These are phyloP conservation scores for Hyphopichia fennica DNA, from an alignment of 1,139 yeast genomes.

Conservation along the genomic window DNA sequence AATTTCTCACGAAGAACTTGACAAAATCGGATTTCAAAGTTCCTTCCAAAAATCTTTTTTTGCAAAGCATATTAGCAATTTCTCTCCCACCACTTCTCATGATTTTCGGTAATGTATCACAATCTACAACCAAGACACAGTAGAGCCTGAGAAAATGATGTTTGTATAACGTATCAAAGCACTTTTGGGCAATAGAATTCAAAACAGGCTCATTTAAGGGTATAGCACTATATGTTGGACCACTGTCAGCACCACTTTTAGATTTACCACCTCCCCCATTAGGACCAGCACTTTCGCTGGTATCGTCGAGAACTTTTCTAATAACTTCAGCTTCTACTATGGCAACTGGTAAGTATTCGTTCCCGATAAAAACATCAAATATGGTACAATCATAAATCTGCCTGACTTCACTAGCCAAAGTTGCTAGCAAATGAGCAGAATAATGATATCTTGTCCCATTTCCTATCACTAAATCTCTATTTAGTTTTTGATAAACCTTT, in stretches of 20 bases:
- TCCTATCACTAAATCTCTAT: slow-evolving; percentile 32
- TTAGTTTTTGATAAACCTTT: slow-evolving; percentile 32
- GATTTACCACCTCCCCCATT: slow-evolving; percentile 7
- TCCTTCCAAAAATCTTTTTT: slow-evolving; percentile 78
- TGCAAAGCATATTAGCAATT: slow-evolving; percentile 91
- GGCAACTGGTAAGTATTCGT: slow-evolving; percentile 83
- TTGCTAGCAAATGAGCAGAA: slow-evolving; percentile 78
- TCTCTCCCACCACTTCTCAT: slow-evolving; percentile 83
- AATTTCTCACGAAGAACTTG: slow-evolving; percentile 70
- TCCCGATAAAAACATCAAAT: slow-evolving; percentile 82
- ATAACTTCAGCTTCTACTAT: slow-evolving; percentile 85
- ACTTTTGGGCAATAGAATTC: slow-evolving; percentile 72
- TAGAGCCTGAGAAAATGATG: slow-evolving; percentile 77
- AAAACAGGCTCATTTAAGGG: slow-evolving; percentile 58
- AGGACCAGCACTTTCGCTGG: slow-evolving; percentile 13
- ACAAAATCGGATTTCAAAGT: slow-evolving; percentile 73
- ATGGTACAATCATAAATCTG: slow-evolving; percentile 89
- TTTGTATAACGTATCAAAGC: slow-evolving; percentile 67
- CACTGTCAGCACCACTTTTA: slow-evolving; percentile 12
- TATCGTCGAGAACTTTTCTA: slow-evolving; percentile 31
- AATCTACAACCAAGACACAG: slow-evolving; percentile 79
- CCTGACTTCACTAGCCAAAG: slow-evolving; percentile 79
- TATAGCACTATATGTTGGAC: slow-evolving; percentile 27
- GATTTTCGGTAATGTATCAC: slow-evolving; percentile 81
- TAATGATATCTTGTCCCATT: slow-evolving; percentile 67